Base-by-base conservation (phyloP, 2,329 filamentous ascomycete species). In the Rhynchosporium graminicola region DNA sequence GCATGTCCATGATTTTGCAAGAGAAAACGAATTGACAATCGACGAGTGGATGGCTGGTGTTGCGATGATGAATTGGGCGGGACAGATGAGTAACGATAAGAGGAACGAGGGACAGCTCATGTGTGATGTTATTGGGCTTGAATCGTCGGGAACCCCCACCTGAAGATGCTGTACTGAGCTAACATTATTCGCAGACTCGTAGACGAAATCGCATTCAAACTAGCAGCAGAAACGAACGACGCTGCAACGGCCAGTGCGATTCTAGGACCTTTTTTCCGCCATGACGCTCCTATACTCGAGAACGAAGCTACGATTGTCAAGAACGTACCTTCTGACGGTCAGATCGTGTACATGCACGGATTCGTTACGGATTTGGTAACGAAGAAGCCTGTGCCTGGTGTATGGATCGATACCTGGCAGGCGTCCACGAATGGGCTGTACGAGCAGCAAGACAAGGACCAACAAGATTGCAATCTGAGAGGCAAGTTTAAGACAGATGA, bases 61-160 rank as follows among this genome's bases (percentile, higher is more conserved):
- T 20, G 40, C 84, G 40, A 68, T 85, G 69, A 77, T 88, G 71
- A 88, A 88, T 70, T 82, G 81, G 77, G 82, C 83, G 0, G 86
- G 86, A 26, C 79, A 82, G 68, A 87, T 87, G 84, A 86, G 83
- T 64, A 78, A 83, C 67, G 79, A 83, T 50, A 82, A 80, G 71
- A 80, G 86, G 60, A 88, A 88, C 62, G 86, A 88, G 76, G 83
- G 83, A 28, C 85, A 87, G 74, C 79, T 84, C 63, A 77, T 88
- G 59, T 87, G 80, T 64, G 86, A 88, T 71, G 80, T 88, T 42
- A 79, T 87, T 65, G 85, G 86, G 47, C 78, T 88, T 28, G 85
- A 88, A 74, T 82, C 81, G 78, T 82, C 74, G 67, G 79, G 70
- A 28, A 15, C 59, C 8, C 45, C 31, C 45, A 15, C 8, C 8